Conservation (phyloP, 2,329 filamentous ascomycete genomes). For the Pseudopithomyces chartarum region DNA sequence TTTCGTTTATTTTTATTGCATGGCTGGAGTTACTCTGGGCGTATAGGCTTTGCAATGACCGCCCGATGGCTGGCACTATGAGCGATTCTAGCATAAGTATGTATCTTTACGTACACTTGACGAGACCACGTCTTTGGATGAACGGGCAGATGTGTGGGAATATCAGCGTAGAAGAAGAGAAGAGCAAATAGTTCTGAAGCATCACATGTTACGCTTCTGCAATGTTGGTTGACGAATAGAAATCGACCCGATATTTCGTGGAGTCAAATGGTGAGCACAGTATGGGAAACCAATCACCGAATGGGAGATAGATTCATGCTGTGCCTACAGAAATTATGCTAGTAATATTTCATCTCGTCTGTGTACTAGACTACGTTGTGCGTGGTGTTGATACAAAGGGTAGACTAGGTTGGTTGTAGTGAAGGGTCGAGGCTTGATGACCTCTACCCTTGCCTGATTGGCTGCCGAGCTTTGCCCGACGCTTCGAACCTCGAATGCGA, state of each 20-base stretch:
- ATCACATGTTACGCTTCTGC: neutral
- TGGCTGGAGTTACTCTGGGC: constrained; percentile 1
- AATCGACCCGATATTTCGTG: neutral
- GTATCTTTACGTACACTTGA: neutral
- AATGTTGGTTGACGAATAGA: neutral
- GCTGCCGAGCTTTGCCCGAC: constrained; percentile 6
- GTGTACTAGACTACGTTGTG: neutral
- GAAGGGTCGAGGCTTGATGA: neutral
- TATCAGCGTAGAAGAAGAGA: neutral
- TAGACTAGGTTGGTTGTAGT: neutral
- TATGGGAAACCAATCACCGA: no score
- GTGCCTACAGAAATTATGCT: no score
- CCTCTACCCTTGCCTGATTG: constrained; percentile 6
- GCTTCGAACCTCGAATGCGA: constrained; percentile 5
- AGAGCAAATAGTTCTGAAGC: neutral
- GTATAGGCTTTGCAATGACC: neutral
- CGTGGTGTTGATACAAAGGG: no score
- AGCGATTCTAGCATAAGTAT: neutral
- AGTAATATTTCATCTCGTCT: no score
- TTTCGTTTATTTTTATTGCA: neutral
- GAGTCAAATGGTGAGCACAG: neutral
- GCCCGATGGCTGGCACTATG: neutral
- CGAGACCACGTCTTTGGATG: constrained; percentile 1
- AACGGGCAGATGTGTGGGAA: neutral
- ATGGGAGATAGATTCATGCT: no score